Evolutionary conservation across 768 basidiomycete genomes (phyloP).

Genomic region (Lentinula boryana): DNA sequence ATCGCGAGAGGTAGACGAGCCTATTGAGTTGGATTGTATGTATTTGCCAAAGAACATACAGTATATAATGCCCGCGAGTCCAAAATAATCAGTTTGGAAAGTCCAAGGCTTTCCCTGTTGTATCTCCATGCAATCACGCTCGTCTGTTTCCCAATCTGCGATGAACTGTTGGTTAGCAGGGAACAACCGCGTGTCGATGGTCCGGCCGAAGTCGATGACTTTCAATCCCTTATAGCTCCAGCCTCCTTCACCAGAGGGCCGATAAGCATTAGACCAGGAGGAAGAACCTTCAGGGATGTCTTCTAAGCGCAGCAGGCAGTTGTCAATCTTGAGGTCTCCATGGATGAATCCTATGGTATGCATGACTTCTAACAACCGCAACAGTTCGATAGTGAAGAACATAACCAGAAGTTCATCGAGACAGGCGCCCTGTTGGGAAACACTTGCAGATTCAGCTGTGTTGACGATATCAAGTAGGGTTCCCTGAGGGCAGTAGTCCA

Average conservation of each 20-base stretch:
- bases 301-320: slow-evolving; percentile 90
- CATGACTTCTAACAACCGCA: slow-evolving; percentile 76
- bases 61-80: slow-evolving; percentile 90
- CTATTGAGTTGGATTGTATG: slow-evolving; percentile 68
- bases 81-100: slow-evolving; percentile 94
- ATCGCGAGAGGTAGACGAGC: slow-evolving; percentile 23
- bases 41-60: slow-evolving; percentile 98
- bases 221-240: slow-evolving; percentile 88
- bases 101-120: slow-evolving; percentile 83
- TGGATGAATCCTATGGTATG: slow-evolving; percentile 87
- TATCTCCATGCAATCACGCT: slow-evolving; percentile 89
- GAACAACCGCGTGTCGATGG: slow-evolving; percentile 82
- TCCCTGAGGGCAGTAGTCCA: slow-evolving; percentile 88
- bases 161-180: slow-evolving; percentile 74
- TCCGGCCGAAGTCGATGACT: slow-evolving; percentile 96
- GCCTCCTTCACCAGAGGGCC: slow-evolving; percentile 70
- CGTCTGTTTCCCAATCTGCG: slow-evolving; percentile 86
- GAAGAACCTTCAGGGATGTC: slow-evolving; percentile 67
- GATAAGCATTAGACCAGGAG: slow-evolving; percentile 73
- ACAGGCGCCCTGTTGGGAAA: slow-evolving; percentile 74
- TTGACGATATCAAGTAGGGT: slow-evolving; percentile 92
- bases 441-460: slow-evolving; percentile 65
- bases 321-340: slow-evolving; percentile 98
- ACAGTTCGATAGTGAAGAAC: slow-evolving; percentile 91
- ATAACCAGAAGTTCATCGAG: slow-evolving; percentile 91